Percentiles rank a stretch among this genome's conserved stretches.
Conservation (phyloP, 768 basidiomycete species). For the Phylloporus sp. region DNA sequence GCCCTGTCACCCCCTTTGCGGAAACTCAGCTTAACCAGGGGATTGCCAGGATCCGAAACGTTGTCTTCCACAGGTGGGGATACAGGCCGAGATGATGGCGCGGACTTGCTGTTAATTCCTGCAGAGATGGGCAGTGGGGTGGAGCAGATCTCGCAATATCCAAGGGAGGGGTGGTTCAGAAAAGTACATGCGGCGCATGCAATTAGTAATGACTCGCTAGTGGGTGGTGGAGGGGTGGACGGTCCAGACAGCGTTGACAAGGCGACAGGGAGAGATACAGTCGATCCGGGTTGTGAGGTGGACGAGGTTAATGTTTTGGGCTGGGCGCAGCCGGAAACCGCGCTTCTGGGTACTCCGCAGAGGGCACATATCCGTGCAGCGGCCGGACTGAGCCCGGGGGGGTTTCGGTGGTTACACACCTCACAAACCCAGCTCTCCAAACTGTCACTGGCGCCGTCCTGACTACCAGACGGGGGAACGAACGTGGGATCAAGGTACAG, state of each 20-base stretch:
- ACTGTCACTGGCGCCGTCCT: slow-evolving; percentile 29
- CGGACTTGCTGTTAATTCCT: slow-evolving; percentile 45
- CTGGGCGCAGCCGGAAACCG: slow-evolving; percentile 26
- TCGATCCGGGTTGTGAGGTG: slow-evolving; percentile 36
- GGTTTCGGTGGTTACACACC: slow-evolving; percentile 84
- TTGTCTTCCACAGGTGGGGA: slow-evolving; percentile 38
- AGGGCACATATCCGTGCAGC: slow-evolving; percentile 68
- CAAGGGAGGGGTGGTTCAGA: slow-evolving; percentile 73
- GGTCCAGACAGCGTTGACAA: slow-evolving; percentile 16
- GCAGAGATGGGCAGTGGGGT: slow-evolving; percentile 50
- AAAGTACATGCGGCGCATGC: slow-evolving; percentile 90
- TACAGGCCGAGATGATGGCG: slow-evolving; percentile 58
- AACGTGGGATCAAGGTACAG: slow-evolving; percentile 48
- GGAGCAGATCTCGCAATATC: slow-evolving; percentile 80
- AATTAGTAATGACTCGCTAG: slow-evolving; percentile 33
- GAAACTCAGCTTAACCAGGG: slow-evolving; percentile 80
- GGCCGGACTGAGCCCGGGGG: slow-evolving; percentile 66
- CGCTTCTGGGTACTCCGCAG: slow-evolving; percentile 71
- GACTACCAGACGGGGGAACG: slow-evolving; percentile 22
- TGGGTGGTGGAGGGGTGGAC: slow-evolving; percentile 18
- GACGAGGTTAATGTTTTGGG: slow-evolving; percentile 33
- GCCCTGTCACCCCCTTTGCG: slow-evolving; percentile 83
- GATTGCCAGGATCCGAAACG: slow-evolving; percentile 28
- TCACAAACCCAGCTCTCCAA: slow-evolving; percentile 76
- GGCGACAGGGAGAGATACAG: slow-evolving; percentile 29